A percentile compares a stretch with the other conserved stretches of the same genome.
Conservation (phyloP, 106 monocot genomes). For the Allium sativum region DNA sequence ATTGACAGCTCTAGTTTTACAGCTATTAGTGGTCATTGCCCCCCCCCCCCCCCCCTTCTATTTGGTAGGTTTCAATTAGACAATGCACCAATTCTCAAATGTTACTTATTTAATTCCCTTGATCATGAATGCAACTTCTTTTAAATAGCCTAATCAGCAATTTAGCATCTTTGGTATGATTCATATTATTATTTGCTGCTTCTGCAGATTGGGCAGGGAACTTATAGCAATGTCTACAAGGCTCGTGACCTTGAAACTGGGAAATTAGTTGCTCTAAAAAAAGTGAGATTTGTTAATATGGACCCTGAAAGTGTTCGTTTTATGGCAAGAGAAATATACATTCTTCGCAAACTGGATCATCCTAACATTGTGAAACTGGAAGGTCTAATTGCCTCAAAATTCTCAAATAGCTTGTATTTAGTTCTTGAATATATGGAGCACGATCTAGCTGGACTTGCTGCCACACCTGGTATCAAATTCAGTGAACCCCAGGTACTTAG, state of each 20-base stretch:
- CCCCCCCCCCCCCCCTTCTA: no score
- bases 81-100: no score
- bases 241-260: slow-evolving; percentile 9
- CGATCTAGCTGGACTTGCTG: slow-evolving; percentile 11
- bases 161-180: no score
- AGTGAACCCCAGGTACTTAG: slow-evolving; percentile 6
- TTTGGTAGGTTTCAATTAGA: no score
- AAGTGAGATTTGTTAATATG: slow-evolving; percentile 5
- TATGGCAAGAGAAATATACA: slow-evolving; percentile 15
- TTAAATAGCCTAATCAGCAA: no score
- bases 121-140: no score
- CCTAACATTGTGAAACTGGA: slow-evolving; percentile 9
- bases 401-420: slow-evolving; percentile 9
- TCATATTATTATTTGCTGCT: not conserved
- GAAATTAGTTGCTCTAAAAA: slow-evolving; percentile 10
- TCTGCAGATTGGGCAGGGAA: slow-evolving; percentile 12
- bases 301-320: slow-evolving; percentile 9
- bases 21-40: no score
- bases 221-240: slow-evolving; percentile 13
- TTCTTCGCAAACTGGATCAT: slow-evolving; percentile 7
- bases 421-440: slow-evolving; percentile 14
- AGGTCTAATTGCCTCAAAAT: slow-evolving; percentile 8
- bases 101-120: no score
- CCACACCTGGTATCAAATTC: slow-evolving; percentile 13
- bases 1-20: no score